A percentile compares a stretch with the other conserved stretches of the same genome.
phyloP scores from a whole-genome alignment of 1,284 basidiomycete species.

The Leucoagaricus sp. region DNA sequence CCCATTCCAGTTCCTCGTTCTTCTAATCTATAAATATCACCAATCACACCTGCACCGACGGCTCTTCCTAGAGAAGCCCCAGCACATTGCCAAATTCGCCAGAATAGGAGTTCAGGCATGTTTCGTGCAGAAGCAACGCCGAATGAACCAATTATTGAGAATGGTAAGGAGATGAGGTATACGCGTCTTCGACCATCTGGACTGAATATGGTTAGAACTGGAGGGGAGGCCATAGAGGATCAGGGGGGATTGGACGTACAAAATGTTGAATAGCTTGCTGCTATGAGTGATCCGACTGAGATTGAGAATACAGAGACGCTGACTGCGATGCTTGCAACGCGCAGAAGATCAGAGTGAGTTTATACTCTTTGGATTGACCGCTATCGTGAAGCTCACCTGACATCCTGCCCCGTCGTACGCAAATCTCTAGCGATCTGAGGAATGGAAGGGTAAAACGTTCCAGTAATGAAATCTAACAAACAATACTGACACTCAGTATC shows the following conservation, averaged over 20 bases:
- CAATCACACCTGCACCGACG: conserved; percentile 46
- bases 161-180: background rate
- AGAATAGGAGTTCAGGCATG: conserved; percentile 55
- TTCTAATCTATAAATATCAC: conserved; percentile 59
- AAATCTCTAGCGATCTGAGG: conserved; percentile 65
- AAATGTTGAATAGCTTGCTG: conserved; percentile 35
- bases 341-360: no score
- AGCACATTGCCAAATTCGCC: conserved; percentile 65
- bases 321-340: conserved; percentile 27
- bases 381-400: conserved; percentile 44
- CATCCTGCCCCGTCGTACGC: conserved; percentile 48
- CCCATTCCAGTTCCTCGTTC: conserved; percentile 66
- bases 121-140: conserved; percentile 53
- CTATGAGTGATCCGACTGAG: conserved; percentile 29
- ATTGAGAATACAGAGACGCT: conserved; percentile 32
- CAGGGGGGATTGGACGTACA: conserved; percentile 19
- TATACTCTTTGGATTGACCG: background rate
- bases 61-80: conserved; percentile 54
- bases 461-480: background rate
- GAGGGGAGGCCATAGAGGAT: background rate
- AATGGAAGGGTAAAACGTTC: conserved; percentile 62
- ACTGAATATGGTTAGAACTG: background rate
- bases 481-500: no score
- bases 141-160: conserved; percentile 24
- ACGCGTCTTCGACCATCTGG: conserved; percentile 1